phyloP scores from a whole-genome alignment of 495 filamentous ascomycete genomes.

The Neurospora sp. region DNA sequence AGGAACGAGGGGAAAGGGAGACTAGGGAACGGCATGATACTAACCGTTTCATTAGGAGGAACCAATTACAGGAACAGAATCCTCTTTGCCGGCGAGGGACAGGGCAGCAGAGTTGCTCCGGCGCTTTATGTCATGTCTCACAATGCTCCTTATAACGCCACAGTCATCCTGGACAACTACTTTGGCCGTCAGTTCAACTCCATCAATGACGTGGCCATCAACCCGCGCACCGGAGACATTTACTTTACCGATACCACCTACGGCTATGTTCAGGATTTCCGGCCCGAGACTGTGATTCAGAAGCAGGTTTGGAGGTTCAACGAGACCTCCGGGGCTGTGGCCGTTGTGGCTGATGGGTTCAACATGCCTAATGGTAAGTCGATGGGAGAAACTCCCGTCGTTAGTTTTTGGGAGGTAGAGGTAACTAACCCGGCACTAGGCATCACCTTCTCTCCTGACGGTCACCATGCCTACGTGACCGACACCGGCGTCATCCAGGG shows the following conservation, averaged over 20 bases:
- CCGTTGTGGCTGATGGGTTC: constrained; percentile 47
- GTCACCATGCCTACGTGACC: constrained; percentile 42
- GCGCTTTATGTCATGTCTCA: constrained; percentile 39
- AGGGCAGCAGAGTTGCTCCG: constrained; percentile 32
- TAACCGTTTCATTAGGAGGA: constrained; percentile 23
- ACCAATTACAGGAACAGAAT: constrained; percentile 39
- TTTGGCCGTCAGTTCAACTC: constrained; percentile 52
- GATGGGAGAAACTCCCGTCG: background rate
- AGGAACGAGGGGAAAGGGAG: background rate
- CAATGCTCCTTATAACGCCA: constrained; percentile 38
- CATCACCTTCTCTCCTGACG: constrained; percentile 46
- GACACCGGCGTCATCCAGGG: constrained; percentile 42
- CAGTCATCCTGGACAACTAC: constrained; percentile 43
- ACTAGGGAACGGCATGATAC: background rate
- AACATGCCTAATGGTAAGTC: constrained; percentile 41
- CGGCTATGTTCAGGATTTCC: constrained; percentile 47
- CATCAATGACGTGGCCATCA: constrained; percentile 47
- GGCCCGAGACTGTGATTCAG: constrained; percentile 39
- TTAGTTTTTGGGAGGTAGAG: background rate
- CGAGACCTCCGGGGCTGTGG: constrained; percentile 34
- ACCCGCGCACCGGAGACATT: constrained; percentile 41
- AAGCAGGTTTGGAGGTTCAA: constrained; percentile 49
- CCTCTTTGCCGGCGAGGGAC: constrained; percentile 37
- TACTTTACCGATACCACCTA: constrained; percentile 61
- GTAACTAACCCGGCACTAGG: constrained; percentile 17